phyloP scores from a whole-genome alignment of 202 grass and related monocot genomes.

The Digitaria exilis region DNA sequence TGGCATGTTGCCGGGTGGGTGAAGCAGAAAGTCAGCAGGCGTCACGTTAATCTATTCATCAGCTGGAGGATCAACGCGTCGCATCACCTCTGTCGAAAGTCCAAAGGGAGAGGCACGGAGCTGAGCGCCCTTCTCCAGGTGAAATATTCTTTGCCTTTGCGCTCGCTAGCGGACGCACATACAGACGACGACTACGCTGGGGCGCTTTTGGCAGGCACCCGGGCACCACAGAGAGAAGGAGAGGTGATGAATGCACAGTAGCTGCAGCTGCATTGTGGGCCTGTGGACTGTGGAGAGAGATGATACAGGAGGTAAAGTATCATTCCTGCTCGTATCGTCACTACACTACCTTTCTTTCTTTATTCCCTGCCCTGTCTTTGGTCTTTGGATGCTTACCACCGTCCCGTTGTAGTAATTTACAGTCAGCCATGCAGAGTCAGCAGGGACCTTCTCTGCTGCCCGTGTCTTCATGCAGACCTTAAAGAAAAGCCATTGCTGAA shows the following conservation, averaged over 20 bases:
- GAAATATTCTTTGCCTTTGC: slow-evolving; percentile 40
- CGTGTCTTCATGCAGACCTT: not conserved
- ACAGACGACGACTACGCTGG: not conserved
- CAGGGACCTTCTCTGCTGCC: not conserved
- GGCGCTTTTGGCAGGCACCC: slow-evolving; percentile 6
- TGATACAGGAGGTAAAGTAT: slow-evolving; percentile 30
- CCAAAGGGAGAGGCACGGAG: not conserved
- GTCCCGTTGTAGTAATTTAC: not conserved
- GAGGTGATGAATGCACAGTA: not conserved
- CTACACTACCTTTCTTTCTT: not conserved
- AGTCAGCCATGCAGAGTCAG: not conserved
- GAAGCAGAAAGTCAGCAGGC: slow-evolving; percentile 27
- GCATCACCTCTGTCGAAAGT: not conserved
- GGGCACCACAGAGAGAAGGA: not conserved
- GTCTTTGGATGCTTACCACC: not conserved
- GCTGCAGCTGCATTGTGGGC: not conserved
- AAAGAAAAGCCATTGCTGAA: not conserved
- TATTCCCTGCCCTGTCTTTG: too few relatives aligned
- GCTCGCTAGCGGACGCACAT: not conserved
- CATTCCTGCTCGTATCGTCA: not conserved
- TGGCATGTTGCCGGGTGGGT: not conserved
- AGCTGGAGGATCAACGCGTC: not conserved
- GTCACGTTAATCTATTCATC: slow-evolving; percentile 17
- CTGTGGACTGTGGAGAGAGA: not conserved
- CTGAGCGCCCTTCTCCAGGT: slow-evolving; percentile 23